phyloP scores from a whole-genome alignment of 805 yeast species.

The Sugiyamaella lignohabitans region DNA sequence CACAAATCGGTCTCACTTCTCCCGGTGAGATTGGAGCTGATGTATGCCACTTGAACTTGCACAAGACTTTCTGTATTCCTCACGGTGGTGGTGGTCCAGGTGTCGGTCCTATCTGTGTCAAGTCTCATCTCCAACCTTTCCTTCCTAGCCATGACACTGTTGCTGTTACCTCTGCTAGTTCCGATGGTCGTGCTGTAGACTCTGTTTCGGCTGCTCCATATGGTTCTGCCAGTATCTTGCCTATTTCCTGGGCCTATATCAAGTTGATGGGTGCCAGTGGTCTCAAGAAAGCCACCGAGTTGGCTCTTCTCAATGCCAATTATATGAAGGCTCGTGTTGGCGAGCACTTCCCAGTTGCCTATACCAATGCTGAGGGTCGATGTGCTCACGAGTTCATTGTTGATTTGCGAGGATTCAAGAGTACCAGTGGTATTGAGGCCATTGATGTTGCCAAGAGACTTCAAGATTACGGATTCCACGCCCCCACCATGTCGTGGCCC shows the following conservation, averaged over 20 bases:
- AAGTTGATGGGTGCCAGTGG: constrained; percentile 87
- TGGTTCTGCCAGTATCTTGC: constrained; percentile 89
- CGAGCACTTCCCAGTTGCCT: constrained; percentile 67
- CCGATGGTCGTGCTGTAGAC: constrained; percentile 37
- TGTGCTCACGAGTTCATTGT: constrained; percentile 97
- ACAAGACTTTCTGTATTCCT: constrained; percentile 95
- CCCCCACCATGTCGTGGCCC: constrained; percentile 98
- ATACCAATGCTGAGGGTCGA: constrained; percentile 57
- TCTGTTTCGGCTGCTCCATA: constrained; percentile 91
- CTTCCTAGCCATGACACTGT: constrained; percentile 73
- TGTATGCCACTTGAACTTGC: constrained; percentile 94
- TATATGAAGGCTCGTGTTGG: constrained; percentile 81
- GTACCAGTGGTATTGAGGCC: constrained; percentile 73
- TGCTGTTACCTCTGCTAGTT: constrained; percentile 40
- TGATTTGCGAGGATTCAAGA: constrained; percentile 80
- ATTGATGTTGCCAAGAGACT: constrained; percentile 94
- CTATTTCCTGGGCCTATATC: constrained; percentile 91
- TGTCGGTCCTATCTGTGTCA: constrained; percentile 96
- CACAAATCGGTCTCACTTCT: constrained; percentile 94
- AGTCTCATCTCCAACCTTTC: constrained; percentile 67
- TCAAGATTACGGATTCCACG: constrained; percentile 98
- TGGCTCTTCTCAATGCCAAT: constrained; percentile 93
- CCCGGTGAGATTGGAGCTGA: constrained; percentile 98
- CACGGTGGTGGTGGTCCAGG: constrained; percentile 99
- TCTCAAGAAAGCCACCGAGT: constrained; percentile 75